Evolutionary conservation across 208 protist genomes (phyloP).

Genomic region (Herpetomonas samuelpessoai): DNA sequence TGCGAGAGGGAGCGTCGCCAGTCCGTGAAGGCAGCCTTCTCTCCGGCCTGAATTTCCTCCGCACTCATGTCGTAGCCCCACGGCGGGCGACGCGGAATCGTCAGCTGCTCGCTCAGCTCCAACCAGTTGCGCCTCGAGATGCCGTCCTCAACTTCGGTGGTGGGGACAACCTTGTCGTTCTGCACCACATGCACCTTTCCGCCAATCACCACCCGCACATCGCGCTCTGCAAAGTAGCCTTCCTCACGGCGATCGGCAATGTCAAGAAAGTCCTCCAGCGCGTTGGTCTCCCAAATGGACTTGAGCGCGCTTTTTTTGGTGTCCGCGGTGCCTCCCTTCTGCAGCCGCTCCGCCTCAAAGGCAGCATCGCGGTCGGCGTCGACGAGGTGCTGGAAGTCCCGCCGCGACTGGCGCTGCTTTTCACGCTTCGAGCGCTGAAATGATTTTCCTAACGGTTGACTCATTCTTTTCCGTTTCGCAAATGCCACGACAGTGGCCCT

Average conservation of each 20-base stretch:
- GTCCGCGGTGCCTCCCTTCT: slow-evolving; percentile 26
- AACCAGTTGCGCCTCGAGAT: slow-evolving; percentile 44
- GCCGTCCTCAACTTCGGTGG: neutral
- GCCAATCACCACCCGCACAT: slow-evolving; percentile 78
- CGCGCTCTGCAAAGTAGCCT: slow-evolving; percentile 79
- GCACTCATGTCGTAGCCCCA: slow-evolving; percentile 79
- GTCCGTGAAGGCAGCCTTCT: slow-evolving; percentile 85
- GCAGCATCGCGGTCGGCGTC: slow-evolving; percentile 39
- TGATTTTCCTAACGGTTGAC: slow-evolving; percentile 68
- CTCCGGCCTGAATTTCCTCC: slow-evolving; percentile 58
- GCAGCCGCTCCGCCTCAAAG: slow-evolving; percentile 36
- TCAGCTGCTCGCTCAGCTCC: slow-evolving; percentile 69
- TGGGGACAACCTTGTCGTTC: slow-evolving; percentile 60
- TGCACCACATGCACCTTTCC: slow-evolving; percentile 77
- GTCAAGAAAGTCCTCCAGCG: slow-evolving; percentile 82
- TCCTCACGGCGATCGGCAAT: slow-evolving; percentile 86
- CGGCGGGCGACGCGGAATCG: slow-evolving; percentile 77
- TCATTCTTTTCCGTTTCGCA: too few relatives aligned
- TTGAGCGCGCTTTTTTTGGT: slow-evolving; percentile 45
- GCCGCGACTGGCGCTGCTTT: slow-evolving; percentile 29
- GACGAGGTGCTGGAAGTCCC: slow-evolving; percentile 39
- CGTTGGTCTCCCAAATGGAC: slow-evolving; percentile 89
- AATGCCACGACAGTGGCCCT: too few relatives aligned
- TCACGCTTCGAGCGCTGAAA: slow-evolving; percentile 71
- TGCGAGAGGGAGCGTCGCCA: slow-evolving; percentile 86